These are phyloP conservation scores for Catunica adiposa DNA, from an alignment of 2,329 filamentous ascomycete species.

Conservation along the genomic window DNA sequence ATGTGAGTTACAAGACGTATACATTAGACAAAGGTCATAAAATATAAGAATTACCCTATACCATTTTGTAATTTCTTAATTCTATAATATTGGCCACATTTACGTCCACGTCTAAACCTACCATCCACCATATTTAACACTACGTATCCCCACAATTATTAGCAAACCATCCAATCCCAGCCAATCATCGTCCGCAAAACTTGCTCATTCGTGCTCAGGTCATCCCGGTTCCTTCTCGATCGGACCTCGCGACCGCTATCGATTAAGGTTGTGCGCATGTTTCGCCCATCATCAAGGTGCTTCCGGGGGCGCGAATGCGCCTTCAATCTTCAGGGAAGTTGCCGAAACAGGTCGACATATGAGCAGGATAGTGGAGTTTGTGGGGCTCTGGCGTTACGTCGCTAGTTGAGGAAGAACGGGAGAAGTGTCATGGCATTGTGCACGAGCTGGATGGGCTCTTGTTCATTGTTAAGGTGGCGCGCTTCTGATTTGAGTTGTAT, in stretches of 20 bases:
- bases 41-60: too few species aligned
- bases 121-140: background rate
- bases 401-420: too few species aligned
- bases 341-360: background rate
- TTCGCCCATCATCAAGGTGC: background rate
- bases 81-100: too few species aligned
- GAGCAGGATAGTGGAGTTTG: background rate
- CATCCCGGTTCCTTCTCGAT: background rate
- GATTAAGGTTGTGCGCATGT: background rate
- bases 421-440: too few species aligned
- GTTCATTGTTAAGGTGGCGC: background rate
- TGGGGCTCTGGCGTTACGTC: background rate
- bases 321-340: too few species aligned
- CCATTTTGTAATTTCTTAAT: too few species aligned
- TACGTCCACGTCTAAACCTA: too few species aligned
- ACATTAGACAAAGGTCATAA: too few species aligned
- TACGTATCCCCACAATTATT: background rate
- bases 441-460: too few species aligned
- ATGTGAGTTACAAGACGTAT: too few species aligned
- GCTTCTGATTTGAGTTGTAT: background rate
- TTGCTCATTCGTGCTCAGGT: conserved; percentile 3
- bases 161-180: background rate
- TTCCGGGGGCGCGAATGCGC: too few species aligned
- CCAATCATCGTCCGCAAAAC: background rate
- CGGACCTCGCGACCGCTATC: background rate